Percentiles rank a stretch among this genome's conserved stretches.
Conservation (phyloP, 768 basidiomycete genomes). For the Jaapia argillacea region DNA sequence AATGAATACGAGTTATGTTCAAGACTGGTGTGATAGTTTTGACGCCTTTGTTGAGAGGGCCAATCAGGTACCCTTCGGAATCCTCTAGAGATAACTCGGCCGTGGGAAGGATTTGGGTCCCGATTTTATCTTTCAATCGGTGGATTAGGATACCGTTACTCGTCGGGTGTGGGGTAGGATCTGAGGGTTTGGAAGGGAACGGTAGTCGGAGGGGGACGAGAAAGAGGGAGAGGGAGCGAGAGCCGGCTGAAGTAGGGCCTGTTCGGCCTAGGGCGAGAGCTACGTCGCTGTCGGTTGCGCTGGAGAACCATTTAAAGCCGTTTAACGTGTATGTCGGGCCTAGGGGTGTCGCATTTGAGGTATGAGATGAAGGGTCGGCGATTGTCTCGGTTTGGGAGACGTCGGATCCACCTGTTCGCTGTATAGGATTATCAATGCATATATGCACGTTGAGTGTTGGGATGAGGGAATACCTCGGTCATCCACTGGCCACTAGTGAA, state of each 20-base stretch:
- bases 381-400: conserved; percentile 65
- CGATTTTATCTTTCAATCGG: conserved; percentile 71
- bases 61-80: conserved; percentile 55
- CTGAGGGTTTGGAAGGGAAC: conserved; percentile 30
- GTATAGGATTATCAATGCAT: not conserved
- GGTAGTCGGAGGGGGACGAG: conserved; percentile 53
- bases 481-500: conserved; percentile 81
- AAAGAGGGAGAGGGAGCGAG: conserved; percentile 64
- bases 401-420: conserved; percentile 70
- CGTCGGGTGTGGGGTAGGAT: conserved; percentile 31
- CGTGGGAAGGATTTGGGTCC: conserved; percentile 65
- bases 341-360: conserved; percentile 19
- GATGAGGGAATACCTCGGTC: conserved; percentile 45
- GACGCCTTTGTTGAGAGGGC: conserved; percentile 47
- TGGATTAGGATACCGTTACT: conserved; percentile 64
- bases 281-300: conserved; percentile 68
- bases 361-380: conserved; percentile 29
- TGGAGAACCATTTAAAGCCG: conserved; percentile 81
- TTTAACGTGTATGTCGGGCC: conserved; percentile 49
- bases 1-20: conserved; percentile 70
- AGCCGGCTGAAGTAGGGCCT: conserved; percentile 41
- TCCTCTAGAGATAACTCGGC: conserved; percentile 59
- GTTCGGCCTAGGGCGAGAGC: conserved; percentile 69
- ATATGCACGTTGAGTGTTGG: conserved; percentile 11
- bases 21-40: conserved; percentile 61